A percentile compares a stretch with the other conserved stretches of the same genome.
phyloP scores from a whole-genome alignment of 2,329 filamentous ascomycete genomes.

The Aspergillus fumigatiaffinis region DNA sequence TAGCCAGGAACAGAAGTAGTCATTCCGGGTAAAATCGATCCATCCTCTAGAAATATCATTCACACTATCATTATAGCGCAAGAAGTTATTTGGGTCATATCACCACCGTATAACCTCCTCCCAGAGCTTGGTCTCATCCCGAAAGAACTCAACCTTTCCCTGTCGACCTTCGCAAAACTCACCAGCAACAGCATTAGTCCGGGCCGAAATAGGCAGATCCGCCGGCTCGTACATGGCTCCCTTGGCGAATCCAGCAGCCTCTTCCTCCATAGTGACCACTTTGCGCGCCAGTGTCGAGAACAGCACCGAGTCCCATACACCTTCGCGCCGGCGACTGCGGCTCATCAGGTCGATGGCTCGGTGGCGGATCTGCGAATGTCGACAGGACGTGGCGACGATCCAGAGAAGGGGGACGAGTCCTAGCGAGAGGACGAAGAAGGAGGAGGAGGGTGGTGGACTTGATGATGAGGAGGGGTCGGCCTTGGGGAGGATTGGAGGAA shows the following conservation, averaged over 20 bases:
- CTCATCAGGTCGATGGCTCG: constrained; percentile 60
- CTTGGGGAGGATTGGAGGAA: constrained; percentile 3
- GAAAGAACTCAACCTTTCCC: constrained; percentile 3
- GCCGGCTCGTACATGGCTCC: constrained; percentile 1
- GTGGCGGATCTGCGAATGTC: constrained; percentile 53
- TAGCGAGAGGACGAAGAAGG: constrained; percentile 57
- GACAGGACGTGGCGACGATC: constrained; percentile 63
- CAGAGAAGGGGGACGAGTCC: constrained; percentile 64
- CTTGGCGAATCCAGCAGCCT: constrained; percentile 3
- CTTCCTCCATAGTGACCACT: constrained; percentile 18
- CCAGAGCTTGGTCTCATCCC: neutral
- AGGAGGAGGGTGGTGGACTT: constrained; percentile 3
- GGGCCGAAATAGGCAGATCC: constrained; percentile 3
- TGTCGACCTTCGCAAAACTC: constrained; percentile 4
- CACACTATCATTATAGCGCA: too few species aligned
- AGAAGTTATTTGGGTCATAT: too few species aligned
- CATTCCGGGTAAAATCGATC: too few species aligned
- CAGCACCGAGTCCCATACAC: constrained; percentile 57
- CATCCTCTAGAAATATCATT: too few species aligned
- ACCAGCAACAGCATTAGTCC: constrained; percentile 1
- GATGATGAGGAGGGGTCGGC: constrained; percentile 5
- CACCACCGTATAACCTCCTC: constrained; percentile 5
- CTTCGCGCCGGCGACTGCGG: constrained; percentile 60
- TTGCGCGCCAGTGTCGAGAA: constrained; percentile 16
- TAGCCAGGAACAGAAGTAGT: too few species aligned